Evolutionary conservation across 805 yeast species (phyloP), one percentile per base, ranked within the genome.

Genomic region (Dipodascopsis tothii): DNA sequence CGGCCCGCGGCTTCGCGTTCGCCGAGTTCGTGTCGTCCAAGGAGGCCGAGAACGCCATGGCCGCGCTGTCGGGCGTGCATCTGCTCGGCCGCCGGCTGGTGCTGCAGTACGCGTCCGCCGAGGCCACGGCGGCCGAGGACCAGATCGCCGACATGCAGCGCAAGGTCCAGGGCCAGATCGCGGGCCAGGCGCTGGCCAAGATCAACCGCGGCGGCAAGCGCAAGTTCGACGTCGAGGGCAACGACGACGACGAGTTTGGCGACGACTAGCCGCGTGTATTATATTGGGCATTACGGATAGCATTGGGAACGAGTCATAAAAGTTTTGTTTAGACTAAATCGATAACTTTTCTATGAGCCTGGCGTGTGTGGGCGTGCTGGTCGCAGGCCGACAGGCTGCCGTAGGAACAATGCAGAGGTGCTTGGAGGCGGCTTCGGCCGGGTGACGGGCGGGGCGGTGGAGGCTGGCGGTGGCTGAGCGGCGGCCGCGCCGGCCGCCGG

Each of bases 1-100:
- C 86, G 30, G 94, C 96, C 9, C 79, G 98, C 62, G 98, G 98
- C 61, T 92, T 92, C 70, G 98, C 97, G 0, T 92, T 92, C 63
- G 95, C 94, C 37, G 98, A 92, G 66, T 92, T 83, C 60, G 70
- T 83, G 7, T 69, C 92, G 33, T 73, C 84, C 19, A 80, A 55
- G 62, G 98, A 92, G 64, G 96, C 98, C 1, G 95, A 83, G 61
- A 78, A 72, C 60, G 98, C 97, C 11, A 83, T 92, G 90, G 80
- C 81, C 56, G 90, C 88, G 61, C 74, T 92, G 52, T 83, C 81
- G 61, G 98, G 98, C 48, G 96, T 94, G 2, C 98, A 92, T 73
- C 81, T 92, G 67, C 73, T 92, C 40, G 98, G 98, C 27, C 82
- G 98, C 68, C 75, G 96, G 53, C 71, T 92, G 53, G 95, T 90